phyloP scores from a whole-genome alignment of 139 green algal species.

The Raphidocelis subcapitata region DNA sequence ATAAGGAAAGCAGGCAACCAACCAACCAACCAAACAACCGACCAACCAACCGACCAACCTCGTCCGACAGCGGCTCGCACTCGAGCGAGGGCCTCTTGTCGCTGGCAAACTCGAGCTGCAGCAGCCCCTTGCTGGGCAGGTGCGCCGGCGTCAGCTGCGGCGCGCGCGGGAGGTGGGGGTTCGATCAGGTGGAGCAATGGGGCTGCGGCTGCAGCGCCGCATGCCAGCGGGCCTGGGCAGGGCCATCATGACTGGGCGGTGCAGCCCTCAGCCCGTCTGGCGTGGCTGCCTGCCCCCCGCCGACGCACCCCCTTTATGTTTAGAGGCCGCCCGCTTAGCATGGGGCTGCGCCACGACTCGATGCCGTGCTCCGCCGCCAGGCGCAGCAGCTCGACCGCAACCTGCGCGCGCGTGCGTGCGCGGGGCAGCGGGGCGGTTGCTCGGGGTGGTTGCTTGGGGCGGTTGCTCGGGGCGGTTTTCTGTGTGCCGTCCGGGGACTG shows the following conservation, averaged over 20 bases:
- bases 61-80: slow-evolving; percentile 5
- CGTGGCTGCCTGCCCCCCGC: background rate
- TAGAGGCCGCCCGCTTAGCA: slow-evolving; percentile 36
- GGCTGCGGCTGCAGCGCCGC: too few species aligned
- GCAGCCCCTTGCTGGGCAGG: slow-evolving; percentile 9
- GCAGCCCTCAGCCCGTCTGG: too few species aligned
- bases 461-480: too few species aligned
- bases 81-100: background rate
- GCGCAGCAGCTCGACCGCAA: slow-evolving; percentile 43
- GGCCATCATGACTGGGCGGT: too few species aligned
- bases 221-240: too few species aligned
- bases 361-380: slow-evolving; percentile 28
- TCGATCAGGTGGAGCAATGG: too few species aligned
- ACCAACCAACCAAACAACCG: too few species aligned
- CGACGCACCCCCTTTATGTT: slow-evolving; percentile 23
- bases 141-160: background rate
- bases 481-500: too few species aligned
- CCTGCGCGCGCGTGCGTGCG: slow-evolving; percentile 21
- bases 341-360: slow-evolving; percentile 20
- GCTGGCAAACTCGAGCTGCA: slow-evolving; percentile 14
- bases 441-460: too few species aligned
- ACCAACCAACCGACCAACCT: background rate
- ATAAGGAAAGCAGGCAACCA: too few species aligned
- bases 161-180: too few species aligned
- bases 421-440: too few species aligned